Percentiles rank a stretch among this genome's conserved stretches.
Evolutionary conservation across 257 asterid species (phyloP).

Genomic region (Nicotiana undulata): DNA sequence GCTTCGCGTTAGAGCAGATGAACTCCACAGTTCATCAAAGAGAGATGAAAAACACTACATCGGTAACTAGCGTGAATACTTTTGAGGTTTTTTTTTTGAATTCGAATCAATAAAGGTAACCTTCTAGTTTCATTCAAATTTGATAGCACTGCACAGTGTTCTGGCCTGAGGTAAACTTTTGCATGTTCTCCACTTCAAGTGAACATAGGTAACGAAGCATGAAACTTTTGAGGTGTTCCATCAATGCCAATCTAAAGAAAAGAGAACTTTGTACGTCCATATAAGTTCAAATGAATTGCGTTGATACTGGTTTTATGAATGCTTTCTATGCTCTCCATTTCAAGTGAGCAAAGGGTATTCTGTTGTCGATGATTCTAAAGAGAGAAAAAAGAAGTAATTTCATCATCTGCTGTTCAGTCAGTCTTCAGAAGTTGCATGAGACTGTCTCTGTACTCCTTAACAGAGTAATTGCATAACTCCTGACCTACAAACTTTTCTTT

Average conservation of each 20-base stretch:
- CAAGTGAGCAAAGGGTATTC: not conserved
- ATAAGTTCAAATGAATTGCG: not conserved
- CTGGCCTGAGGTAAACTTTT: not conserved
- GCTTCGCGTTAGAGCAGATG: constrained; percentile 35
- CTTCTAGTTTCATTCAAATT: not conserved
- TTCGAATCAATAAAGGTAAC: not conserved
- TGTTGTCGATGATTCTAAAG: not conserved
- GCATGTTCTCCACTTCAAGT: not conserved
- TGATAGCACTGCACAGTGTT: not conserved
- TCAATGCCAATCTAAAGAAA: not conserved
- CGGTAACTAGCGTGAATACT: constrained; percentile 13
- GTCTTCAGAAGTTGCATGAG: not conserved
- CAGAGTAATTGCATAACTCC: not conserved
- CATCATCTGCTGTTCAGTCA: not conserved
- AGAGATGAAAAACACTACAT: constrained; percentile 42
- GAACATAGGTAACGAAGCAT: not conserved
- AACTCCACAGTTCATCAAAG: constrained; percentile 22
- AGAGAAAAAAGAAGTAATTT: not conserved
- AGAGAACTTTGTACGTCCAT: not conserved
- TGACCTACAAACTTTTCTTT: not conserved
- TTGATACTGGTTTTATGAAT: not conserved
- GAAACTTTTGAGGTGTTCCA: not conserved
- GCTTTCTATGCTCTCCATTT: not conserved
- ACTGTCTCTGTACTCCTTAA: not conserved
- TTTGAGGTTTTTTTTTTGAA: too few species aligned